Evolutionary conservation across 2,329 filamentous ascomycete species (phyloP).

Genomic region (Hypoxylon rubiginosum): DNA sequence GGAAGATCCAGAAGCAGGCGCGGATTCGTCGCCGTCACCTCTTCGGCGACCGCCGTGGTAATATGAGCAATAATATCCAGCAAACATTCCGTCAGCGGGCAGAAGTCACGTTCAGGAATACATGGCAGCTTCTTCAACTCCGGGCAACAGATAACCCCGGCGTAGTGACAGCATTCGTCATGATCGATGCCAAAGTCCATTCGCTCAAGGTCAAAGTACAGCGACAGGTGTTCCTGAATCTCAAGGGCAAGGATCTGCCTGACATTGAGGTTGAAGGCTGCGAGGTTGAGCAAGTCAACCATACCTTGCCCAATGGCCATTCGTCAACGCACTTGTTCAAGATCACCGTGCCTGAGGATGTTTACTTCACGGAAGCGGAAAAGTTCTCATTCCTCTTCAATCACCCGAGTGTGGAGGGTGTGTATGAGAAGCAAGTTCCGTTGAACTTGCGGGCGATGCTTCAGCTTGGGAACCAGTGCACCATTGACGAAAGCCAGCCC

Average conservation of each 20-base stretch:
- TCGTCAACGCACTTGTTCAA: constrained; percentile 95
- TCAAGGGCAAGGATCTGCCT: constrained; percentile 88
- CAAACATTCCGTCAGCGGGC: constrained; percentile 90
- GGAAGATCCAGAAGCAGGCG: constrained; percentile 96
- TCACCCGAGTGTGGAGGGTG: constrained; percentile 93
- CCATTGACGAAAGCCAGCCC: constrained; percentile 89
- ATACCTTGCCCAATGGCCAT: constrained; percentile 95
- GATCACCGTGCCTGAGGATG: constrained; percentile 87
- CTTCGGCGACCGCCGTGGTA: constrained; percentile 84
- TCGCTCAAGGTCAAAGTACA: constrained; percentile 89
- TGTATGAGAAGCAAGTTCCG: constrained; percentile 95
- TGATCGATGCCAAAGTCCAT: constrained; percentile 95
- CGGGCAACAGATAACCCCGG: constrained; percentile 86
- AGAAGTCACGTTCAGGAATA: constrained; percentile 88
- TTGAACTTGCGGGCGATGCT: constrained; percentile 88
- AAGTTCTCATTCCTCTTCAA: constrained; percentile 88
- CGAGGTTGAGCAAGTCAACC: constrained; percentile 90
- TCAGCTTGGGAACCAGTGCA: constrained; percentile 90
- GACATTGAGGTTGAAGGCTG: constrained; percentile 90
- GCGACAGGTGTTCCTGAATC: constrained; percentile 89
- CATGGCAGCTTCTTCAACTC: constrained; percentile 95
- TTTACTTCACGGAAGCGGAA: constrained; percentile 86
- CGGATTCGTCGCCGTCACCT: constrained; percentile 87
- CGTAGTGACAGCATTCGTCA: constrained; percentile 86
- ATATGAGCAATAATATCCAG: constrained; percentile 74